Conservation (phyloP, 495 filamentous ascomycete species). For the Aspergillus ostianus region DNA sequence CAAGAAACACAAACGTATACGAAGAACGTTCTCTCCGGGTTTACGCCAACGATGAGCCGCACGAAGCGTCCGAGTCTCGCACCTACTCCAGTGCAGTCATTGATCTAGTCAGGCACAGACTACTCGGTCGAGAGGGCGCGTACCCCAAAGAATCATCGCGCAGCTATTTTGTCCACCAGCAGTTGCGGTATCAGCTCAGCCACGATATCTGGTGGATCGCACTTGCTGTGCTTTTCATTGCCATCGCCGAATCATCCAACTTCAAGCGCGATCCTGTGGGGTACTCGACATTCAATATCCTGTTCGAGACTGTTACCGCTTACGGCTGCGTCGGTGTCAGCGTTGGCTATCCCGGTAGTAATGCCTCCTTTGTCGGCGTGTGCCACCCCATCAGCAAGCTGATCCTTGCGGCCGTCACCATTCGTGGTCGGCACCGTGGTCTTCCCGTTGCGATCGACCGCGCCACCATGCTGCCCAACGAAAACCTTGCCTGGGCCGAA, state of each 20-base stretch:
- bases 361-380: slow-evolving; percentile 70
- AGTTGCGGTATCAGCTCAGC: slow-evolving; percentile 76
- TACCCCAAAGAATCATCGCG: slow-evolving; percentile 35
- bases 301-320: slow-evolving; percentile 80
- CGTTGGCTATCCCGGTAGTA: slow-evolving; percentile 64
- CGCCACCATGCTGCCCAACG: slow-evolving; percentile 70
- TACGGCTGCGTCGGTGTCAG: slow-evolving; percentile 87
- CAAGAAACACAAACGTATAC: slow-evolving; percentile 69
- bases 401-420: slow-evolving; percentile 73
- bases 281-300: slow-evolving; percentile 79
- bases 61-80: slow-evolving; percentile 16
- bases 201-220: slow-evolving; percentile 89
- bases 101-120: slow-evolving; percentile 25
- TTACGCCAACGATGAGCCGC: slow-evolving; percentile 46
- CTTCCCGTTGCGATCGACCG: slow-evolving; percentile 79
- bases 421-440: slow-evolving; percentile 76
- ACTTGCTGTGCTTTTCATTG: slow-evolving; percentile 68
- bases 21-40: slow-evolving; percentile 72
- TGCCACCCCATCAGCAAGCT: slow-evolving; percentile 74
- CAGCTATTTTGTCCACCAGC: slow-evolving; percentile 56
- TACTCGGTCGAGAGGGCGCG: slow-evolving; percentile 27
- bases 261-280: slow-evolving; percentile 64
- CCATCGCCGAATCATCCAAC: slow-evolving; percentile 67
- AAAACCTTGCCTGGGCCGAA: slow-evolving; percentile 53
- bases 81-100: slow-evolving; percentile 22